A percentile compares a stretch with the other conserved stretches of the same genome.
Evolutionary conservation across 106 monocot species (phyloP).

Genomic region (Cymbidium sinense): DNA sequence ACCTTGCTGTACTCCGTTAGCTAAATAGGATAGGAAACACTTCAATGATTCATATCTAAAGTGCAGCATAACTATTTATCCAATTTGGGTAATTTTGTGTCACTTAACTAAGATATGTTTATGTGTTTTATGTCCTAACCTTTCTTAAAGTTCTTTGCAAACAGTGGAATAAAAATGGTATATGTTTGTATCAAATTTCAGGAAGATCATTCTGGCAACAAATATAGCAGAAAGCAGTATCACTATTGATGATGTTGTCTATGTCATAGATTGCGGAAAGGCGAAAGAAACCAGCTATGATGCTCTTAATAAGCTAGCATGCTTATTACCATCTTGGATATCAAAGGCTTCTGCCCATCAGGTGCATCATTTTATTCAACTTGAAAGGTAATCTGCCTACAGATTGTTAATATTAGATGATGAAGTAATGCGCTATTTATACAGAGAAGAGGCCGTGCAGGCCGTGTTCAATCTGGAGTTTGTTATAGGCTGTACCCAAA

Average conservation of each 20-base stretch:
- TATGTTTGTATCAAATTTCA: conserved; percentile 16
- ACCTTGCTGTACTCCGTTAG: neutral
- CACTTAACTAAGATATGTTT: neutral
- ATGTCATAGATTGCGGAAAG: conserved; percentile 93
- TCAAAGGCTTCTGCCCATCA: conserved; percentile 98
- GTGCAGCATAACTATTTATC: neutral
- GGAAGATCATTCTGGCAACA: conserved; percentile 96
- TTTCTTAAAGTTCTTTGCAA: neutral
- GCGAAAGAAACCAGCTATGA: conserved; percentile 99
- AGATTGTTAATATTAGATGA: neutral
- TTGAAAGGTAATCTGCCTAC: neutral
- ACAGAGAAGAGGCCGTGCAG: conserved; percentile 94
- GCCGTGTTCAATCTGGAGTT: conserved; percentile 89
- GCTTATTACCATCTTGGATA: conserved; percentile 95
- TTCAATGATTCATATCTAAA: neutral
- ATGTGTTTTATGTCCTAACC: neutral
- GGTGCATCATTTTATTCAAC: conserved; percentile 31
- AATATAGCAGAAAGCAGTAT: conserved; percentile 99
- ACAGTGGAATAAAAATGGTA: neutral
- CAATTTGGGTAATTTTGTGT: neutral
- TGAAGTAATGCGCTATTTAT: conserved; percentile 5
- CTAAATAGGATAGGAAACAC: neutral
- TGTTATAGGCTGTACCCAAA: conserved; percentile 93
- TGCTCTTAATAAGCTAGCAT: conserved; percentile 92
- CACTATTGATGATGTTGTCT: conserved; percentile 96